A percentile compares a stretch with the other conserved stretches of the same genome.
Evolutionary conservation across 441 rosid species (phyloP).

Genomic region (Geranium incanum): DNA sequence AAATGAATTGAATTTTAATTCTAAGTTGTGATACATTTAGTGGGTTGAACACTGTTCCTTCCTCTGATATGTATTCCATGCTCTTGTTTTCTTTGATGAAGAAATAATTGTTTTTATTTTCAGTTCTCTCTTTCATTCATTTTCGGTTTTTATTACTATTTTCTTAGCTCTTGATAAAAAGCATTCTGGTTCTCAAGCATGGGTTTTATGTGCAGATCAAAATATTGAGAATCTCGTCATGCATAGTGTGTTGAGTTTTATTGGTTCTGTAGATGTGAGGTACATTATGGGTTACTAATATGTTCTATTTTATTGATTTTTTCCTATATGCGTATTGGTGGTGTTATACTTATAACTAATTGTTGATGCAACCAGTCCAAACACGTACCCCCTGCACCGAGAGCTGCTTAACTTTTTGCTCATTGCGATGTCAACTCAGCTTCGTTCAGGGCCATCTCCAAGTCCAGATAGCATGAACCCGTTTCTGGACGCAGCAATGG

Average conservation of each 20-base stretch:
- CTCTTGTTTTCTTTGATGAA: not conserved
- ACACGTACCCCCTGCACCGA: slow-evolving; percentile 67
- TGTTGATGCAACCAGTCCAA: slow-evolving; percentile 52
- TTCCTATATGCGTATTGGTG: not conserved
- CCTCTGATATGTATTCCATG: not conserved
- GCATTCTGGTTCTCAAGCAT: slow-evolving; percentile 15
- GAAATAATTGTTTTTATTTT: not conserved
- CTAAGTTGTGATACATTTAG: not conserved
- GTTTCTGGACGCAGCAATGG: slow-evolving; percentile 82
- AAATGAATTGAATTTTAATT: not conserved
- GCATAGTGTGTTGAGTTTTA: slow-evolving; percentile 65
- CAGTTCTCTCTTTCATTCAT: not conserved
- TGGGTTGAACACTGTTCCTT: not conserved
- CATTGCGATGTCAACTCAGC: slow-evolving; percentile 89
- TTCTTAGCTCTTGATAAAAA: not conserved
- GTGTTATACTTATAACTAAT: slow-evolving; percentile 26
- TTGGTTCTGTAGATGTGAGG: slow-evolving; percentile 79
- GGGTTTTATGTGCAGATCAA: slow-evolving; percentile 51
- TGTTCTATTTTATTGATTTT: not conserved
- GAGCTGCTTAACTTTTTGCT: slow-evolving; percentile 88
- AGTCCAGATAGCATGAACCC: slow-evolving; percentile 68
- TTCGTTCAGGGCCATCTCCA: slow-evolving; percentile 70
- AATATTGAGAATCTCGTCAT: slow-evolving; percentile 61
- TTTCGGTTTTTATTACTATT: not conserved
- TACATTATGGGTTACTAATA: slow-evolving; percentile 24